Conservation (phyloP, 768 basidiomycete genomes). For the Mycena vulgaris region DNA sequence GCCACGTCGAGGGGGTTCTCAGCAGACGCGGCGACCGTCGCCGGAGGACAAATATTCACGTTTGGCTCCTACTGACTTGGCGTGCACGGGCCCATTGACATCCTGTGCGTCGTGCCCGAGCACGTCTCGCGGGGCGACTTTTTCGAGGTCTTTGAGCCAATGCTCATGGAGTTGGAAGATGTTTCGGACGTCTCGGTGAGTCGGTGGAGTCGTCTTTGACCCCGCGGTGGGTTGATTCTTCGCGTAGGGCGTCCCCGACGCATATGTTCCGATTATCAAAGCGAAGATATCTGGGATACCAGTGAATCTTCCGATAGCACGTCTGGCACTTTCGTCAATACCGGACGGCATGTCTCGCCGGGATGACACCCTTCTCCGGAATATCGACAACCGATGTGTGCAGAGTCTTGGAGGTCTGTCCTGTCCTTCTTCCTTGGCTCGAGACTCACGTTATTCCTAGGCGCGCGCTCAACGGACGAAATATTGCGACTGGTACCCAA, state of each 20-base stretch:
- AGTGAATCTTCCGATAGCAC: conserved; percentile 94
- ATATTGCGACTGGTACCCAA: conserved; percentile 96
- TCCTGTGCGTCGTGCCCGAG: conserved; percentile 95
- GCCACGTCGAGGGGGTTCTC: conserved; percentile 87
- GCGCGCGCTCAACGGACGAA: conserved; percentile 96
- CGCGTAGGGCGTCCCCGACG: conserved; percentile 92
- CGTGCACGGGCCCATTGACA: conserved; percentile 99
- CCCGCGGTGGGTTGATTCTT: background rate
- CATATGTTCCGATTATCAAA: conserved; percentile 96
- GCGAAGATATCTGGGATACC: conserved; percentile 94
- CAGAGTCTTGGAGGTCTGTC: conserved; percentile 90
- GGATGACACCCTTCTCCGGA: conserved; percentile 92
- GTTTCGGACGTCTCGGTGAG: conserved; percentile 92
- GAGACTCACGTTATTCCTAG: conserved; percentile 56
- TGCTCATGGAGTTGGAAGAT: conserved; percentile 90
- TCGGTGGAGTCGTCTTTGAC: conserved; percentile 35
- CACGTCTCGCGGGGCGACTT: conserved; percentile 97
- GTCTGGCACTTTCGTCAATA: conserved; percentile 87
- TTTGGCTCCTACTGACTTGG: conserved; percentile 99
- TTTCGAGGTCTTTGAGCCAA: conserved; percentile 90
- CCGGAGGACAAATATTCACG: conserved; percentile 99
- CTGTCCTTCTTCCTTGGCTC: background rate
- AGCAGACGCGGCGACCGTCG: conserved; percentile 89
- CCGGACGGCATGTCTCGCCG: conserved; percentile 92
- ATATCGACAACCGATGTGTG: conserved; percentile 94